phyloP scores from a whole-genome alignment of 345 rosid species.

The Psidium friedrichsthalianum region DNA sequence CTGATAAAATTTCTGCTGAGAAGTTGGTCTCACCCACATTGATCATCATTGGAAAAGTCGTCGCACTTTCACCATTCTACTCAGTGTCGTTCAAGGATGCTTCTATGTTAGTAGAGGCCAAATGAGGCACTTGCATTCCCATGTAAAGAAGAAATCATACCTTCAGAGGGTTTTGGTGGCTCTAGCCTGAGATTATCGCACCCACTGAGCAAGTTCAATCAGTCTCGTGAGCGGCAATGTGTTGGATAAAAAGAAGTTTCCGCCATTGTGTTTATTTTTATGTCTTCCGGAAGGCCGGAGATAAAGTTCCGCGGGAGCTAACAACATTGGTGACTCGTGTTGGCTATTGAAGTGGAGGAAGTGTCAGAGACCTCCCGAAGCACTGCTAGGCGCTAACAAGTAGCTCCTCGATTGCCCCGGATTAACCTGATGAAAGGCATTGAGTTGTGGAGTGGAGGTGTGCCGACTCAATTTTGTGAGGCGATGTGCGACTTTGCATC shows the following conservation, averaged over 20 bases:
- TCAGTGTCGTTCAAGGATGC: slow-evolving; percentile 36
- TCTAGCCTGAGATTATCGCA: not conserved
- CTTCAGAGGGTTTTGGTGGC: not conserved
- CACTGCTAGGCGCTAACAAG: not conserved
- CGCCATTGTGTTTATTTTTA: not conserved
- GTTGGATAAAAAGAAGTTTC: not conserved
- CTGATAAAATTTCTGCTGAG: slow-evolving; percentile 41
- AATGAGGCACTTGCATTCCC: not conserved
- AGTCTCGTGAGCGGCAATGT: not conserved
- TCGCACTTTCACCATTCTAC: slow-evolving; percentile 84
- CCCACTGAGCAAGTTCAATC: not conserved
- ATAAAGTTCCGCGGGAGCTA: not conserved
- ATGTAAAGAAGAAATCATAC: not conserved
- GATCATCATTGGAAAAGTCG: slow-evolving; percentile 81
- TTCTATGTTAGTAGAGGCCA: slow-evolving; percentile 26
- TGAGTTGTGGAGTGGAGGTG: not conserved
- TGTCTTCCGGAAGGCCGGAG: not conserved
- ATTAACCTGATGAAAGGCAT: not conserved
- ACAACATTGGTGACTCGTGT: not conserved
- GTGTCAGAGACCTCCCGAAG: not conserved
- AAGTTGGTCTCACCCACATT: slow-evolving; percentile 73
- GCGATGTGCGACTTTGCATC: not conserved
- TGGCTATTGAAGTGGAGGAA: not conserved
- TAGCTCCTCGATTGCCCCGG: not conserved
- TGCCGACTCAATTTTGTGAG: not conserved